Conservation (phyloP, 2,329 filamentous ascomycete genomes). For the Penicillium concentricum region DNA sequence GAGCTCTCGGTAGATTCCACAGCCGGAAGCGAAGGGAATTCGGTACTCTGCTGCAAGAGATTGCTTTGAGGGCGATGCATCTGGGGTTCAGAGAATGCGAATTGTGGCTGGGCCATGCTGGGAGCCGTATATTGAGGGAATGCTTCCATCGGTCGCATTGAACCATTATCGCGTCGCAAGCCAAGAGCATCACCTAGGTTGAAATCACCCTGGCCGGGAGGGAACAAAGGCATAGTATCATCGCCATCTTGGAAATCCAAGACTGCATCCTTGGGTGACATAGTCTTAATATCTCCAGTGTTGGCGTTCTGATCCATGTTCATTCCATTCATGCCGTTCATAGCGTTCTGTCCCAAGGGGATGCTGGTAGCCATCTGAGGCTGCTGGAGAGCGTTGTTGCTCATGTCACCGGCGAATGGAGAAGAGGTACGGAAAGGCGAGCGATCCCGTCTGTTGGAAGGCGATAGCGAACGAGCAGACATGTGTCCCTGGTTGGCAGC, state of each 20-base stretch:
- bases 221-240: conserved; percentile 70
- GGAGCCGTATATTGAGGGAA: conserved; percentile 43
- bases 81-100: conserved; percentile 41
- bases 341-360: conserved; percentile 34
- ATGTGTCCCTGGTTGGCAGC: conserved; percentile 74
- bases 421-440: conserved; percentile 80
- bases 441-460: conserved; percentile 60
- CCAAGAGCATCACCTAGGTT: conserved; percentile 44
- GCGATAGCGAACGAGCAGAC: conserved; percentile 60
- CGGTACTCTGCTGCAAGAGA: conserved; percentile 48
- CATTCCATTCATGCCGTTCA: conserved; percentile 28
- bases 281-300: conserved; percentile 66
- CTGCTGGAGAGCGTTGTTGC: conserved; percentile 31
- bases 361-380: conserved; percentile 45
- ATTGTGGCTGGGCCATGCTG: conserved; percentile 51
- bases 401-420: conserved; percentile 55
- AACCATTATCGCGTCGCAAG: conserved; percentile 38
- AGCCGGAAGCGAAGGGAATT: conserved; percentile 60
- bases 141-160: conserved; percentile 44
- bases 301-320: conserved; percentile 25
- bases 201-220: conserved; percentile 57
- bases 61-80: conserved; percentile 32
- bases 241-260: conserved; percentile 77
- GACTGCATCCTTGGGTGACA: conserved; percentile 89
- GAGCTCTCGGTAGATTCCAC: conserved; percentile 58